phyloP scores from a whole-genome alignment of 2,329 filamentous ascomycete species.

The Aspergillus neoniger region DNA sequence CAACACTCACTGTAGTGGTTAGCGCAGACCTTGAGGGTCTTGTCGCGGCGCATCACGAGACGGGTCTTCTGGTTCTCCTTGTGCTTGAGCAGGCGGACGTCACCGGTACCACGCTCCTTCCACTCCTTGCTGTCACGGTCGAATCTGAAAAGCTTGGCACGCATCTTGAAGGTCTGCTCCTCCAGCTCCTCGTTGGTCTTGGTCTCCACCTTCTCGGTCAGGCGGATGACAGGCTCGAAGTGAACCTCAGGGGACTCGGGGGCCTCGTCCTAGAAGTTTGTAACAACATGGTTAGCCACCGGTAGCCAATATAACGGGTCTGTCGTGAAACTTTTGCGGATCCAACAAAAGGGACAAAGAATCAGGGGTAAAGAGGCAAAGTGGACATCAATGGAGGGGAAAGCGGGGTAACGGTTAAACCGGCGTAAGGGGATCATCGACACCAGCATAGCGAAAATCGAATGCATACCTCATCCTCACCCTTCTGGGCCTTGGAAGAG shows the following conservation, averaged over 20 bases:
- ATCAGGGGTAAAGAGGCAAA: constrained; percentile 1
- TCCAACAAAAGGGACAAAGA: background rate
- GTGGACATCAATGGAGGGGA: constrained; percentile 12
- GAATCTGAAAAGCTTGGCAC: constrained; percentile 99
- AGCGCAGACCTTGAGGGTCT: constrained; percentile 99
- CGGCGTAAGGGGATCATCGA: constrained; percentile 13
- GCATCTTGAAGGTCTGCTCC: constrained; percentile 99
- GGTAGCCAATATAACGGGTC: background rate
- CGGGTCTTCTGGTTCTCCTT: constrained; percentile 98
- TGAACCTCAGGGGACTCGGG: constrained; percentile 91
- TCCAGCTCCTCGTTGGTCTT: constrained; percentile 99
- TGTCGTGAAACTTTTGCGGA: background rate
- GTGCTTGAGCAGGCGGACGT: constrained; percentile 96
- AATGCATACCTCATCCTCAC: constrained; percentile 59
- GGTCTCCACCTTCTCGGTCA: constrained; percentile 94
- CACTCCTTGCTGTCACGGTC: constrained; percentile 89
- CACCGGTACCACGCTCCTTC: constrained; percentile 98
- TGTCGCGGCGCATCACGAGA: constrained; percentile 97
- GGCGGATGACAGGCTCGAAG: constrained; percentile 93
- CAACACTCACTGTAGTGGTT: constrained; percentile 90
- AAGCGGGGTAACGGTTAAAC: background rate
- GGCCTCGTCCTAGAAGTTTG: constrained; percentile 61
- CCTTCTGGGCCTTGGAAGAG: constrained; percentile 77
- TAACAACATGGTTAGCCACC: constrained; percentile 10
- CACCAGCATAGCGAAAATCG: constrained; percentile 14